Base-by-base conservation (phyloP, 2,329 filamentous ascomycete genomes). In the Arthroderma sp. region DNA sequence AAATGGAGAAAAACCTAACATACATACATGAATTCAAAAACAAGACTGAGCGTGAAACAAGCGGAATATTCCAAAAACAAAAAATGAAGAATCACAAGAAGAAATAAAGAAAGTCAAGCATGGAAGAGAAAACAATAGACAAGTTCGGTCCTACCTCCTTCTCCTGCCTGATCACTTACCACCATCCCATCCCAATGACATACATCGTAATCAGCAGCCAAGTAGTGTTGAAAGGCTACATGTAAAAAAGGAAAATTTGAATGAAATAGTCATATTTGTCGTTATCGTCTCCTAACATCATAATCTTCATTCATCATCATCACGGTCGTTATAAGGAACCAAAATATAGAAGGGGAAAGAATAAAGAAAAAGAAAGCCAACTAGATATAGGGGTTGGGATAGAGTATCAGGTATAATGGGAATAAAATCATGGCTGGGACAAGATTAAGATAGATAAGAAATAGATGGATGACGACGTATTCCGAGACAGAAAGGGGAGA, bases 11-110 rank as follows among this genome's bases (percentile, higher is more conserved):
- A 44, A 46, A 9, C 9, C 11, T 10, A 4, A 30, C 22, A 6
- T 8, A 38, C 9, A 28, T 29, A 22, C 40, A 53, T 40, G 43
- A 42, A 46, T 50, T 51, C 45, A 48, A 48, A 47, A 43, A 43
- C 45, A 48, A 48, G 42, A 45, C 29, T 42, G 43, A 48, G 47
- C 44, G 46, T 46, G 48, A 47, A 49, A 59, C 54, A 56, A 54
- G 54, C 55, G 36, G 55, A 54, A 50, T 40, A 46, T 53, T 53
- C 50, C 47, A 56, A 55, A 49, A 61, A 47, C 40, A 57, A 49
- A 45, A 42, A 41, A 40, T 48, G 36, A 47, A 45, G 50, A 46
- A 45, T 29, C 43, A 45, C 42, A 50, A 41, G 33, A 47, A 45
- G 43, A 37, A 44, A 37, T 6, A 31, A 29, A 46, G 11, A 22